Percentiles rank a stretch among this genome's conserved stretches.
These are phyloP conservation scores for Backusella sp. DNA, from an alignment of 192 early-diverging fungal genomes.

Conservation along the genomic window DNA sequence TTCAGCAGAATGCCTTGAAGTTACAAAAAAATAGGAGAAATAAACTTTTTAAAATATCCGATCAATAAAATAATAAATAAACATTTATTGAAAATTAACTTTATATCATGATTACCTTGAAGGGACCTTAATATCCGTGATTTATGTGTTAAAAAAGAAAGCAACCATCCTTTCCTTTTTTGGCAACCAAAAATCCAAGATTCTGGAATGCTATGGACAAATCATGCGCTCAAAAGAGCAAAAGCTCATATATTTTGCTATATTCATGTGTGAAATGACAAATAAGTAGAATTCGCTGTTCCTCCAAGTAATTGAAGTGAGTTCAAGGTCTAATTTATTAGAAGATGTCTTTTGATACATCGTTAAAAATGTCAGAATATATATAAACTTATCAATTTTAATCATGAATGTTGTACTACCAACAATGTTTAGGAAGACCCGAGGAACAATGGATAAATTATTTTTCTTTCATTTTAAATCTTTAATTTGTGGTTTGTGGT, in stretches of 20 bases:
- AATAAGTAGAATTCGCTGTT: background rate
- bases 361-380: background rate
- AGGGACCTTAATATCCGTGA: background rate
- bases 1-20: background rate
- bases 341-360: background rate
- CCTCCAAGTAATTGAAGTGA: background rate
- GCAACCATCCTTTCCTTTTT: background rate
- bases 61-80: background rate
- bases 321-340: background rate
- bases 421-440: background rate
- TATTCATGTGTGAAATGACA: background rate
- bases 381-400: background rate
- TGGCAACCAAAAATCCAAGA: background rate
- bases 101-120: background rate
- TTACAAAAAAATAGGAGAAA: conserved; percentile 5
- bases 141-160: background rate
- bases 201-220: background rate
- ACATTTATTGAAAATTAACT: background rate
- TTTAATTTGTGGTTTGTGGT: background rate
- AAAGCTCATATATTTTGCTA: background rate
- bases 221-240: background rate
- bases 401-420: background rate
- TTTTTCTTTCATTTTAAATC: background rate
- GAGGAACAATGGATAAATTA: conserved; percentile 8
- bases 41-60: background rate